phyloP scores from a whole-genome alignment of 768 basidiomycete species.

The Cystofilobasidium bisporidii region DNA sequence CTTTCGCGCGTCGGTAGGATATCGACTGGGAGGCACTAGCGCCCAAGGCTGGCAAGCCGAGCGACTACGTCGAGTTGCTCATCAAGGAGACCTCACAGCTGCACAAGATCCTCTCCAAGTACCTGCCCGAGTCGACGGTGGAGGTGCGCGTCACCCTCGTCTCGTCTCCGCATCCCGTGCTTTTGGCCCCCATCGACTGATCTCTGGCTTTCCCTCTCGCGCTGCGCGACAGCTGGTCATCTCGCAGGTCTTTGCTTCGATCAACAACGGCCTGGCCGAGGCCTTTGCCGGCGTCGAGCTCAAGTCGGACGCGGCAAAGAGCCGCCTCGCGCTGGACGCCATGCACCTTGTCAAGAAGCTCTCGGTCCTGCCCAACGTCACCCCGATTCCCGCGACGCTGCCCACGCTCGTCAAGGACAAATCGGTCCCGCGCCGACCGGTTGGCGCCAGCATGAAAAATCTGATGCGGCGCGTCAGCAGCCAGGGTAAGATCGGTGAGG shows the following conservation, averaged over 20 bases:
- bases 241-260: conserved; percentile 86
- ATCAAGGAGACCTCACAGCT: conserved; percentile 91
- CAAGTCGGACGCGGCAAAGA: conserved; percentile 72
- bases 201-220: neutral
- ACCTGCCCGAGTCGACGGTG: conserved; percentile 65
- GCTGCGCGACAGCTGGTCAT: conserved; percentile 62
- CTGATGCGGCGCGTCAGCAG: conserved; percentile 26
- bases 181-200: no score
- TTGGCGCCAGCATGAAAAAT: conserved; percentile 21
- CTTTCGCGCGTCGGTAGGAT: conserved; percentile 51
- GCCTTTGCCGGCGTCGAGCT: conserved; percentile 76
- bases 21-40: conserved; percentile 60
- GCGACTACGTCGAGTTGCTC: conserved; percentile 84
- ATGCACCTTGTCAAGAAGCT: conserved; percentile 67
- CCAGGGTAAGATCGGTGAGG: neutral
- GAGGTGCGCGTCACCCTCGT: conserved; percentile 52
- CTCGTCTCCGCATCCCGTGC: no score
- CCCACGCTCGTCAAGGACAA: conserved; percentile 80
- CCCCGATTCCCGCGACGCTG: conserved; percentile 55
- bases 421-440: conserved; percentile 40
- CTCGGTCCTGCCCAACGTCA: conserved; percentile 61
- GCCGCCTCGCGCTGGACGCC: conserved; percentile 74
- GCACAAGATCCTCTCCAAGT: conserved; percentile 90
- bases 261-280: conserved; percentile 80
- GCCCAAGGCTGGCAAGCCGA: conserved; percentile 45